Percentiles rank a stretch among this genome's conserved stretches.
Evolutionary conservation across 768 basidiomycete species (phyloP).

Genomic region (Leccinum rimulosum): DNA sequence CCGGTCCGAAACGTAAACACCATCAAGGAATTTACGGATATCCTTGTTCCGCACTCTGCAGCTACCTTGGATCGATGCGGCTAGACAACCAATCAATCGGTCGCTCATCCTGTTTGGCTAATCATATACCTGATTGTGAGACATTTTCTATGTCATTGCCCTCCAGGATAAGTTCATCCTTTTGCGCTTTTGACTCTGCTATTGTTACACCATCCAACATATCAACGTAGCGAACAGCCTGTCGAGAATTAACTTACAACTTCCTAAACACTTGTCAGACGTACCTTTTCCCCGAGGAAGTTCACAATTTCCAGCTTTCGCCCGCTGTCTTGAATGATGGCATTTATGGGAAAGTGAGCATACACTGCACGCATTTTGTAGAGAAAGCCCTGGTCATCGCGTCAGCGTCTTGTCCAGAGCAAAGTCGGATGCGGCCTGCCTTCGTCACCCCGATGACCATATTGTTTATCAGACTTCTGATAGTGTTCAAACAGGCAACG

Average conservation of each 20-base stretch:
- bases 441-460: conserved; percentile 98
- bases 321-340: conserved; percentile 82
- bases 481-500: conserved; percentile 95
- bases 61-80: conserved; percentile 94
- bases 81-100: conserved; percentile 37
- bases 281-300: conserved; percentile 91
- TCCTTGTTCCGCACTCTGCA: conserved; percentile 99
- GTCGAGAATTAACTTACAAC: background rate
- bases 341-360: conserved; percentile 99
- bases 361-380: conserved; percentile 99
- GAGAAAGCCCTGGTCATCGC: conserved; percentile 75
- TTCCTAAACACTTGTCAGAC: conserved; percentile 11
- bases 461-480: conserved; percentile 93
- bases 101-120: background rate
- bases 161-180: conserved; percentile 91
- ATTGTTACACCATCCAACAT: conserved; percentile 90
- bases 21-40: conserved; percentile 98
- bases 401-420: conserved; percentile 5
- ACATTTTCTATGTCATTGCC: conserved; percentile 97
- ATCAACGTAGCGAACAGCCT: conserved; percentile 89
- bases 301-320: conserved; percentile 84
- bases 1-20: conserved; percentile 88
- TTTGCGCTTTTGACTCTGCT: conserved; percentile 84
- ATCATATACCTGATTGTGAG: conserved; percentile 80
- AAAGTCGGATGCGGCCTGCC: conserved; percentile 39